Evolutionary conservation across 1,284 basidiomycete species (phyloP), one percentile per base, ranked within the genome.

Genomic region (Sutorius eximius): DNA sequence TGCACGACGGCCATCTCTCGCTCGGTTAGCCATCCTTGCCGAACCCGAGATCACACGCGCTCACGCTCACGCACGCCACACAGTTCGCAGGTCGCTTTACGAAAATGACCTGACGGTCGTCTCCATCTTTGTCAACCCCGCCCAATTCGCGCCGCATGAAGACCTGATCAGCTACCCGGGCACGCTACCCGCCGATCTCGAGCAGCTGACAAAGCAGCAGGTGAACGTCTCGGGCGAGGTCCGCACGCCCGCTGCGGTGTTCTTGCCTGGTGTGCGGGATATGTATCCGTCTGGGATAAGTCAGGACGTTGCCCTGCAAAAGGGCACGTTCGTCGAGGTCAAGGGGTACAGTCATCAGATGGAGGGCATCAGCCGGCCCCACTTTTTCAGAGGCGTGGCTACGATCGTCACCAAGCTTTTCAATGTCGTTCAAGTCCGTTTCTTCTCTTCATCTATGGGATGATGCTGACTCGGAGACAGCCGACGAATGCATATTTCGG

Each of bases 101-200:
- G 83, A 88, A 54, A 94, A 95, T 66, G 90, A 95, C 58, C 73
- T 89, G 43, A 98, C 96, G 0, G 86, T 98, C 59, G 79, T 98
- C 57, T 98, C 95, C 13, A 93, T 99, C 62, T 99, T 98, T 71
- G 95, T 98, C 55, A 98, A 99, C 70, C 97, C 97, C 0, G 91
- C 95, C 10, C 95, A 99, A 74, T 99, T 99, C 63, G 93, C 95
- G 0, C 95, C 94, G 0, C 87, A 93, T 61, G 97, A 99, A 75
- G 97, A 98, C 70, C 83, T 98, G 2, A 81, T 83, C 12, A 86
- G 86, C 3, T 99, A 99, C 72, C 96, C 96, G 0, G 86, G 94
- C 37, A 97, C 94, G 0, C 77, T 91, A 9, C 77, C 89, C 0
- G 69, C 71, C 11, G 86, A 90, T 61, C 77, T 94, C 51, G 79